Evolutionary conservation across 1,284 basidiomycete genomes (phyloP).

Genomic region (Moesziomyces aphidis): DNA sequence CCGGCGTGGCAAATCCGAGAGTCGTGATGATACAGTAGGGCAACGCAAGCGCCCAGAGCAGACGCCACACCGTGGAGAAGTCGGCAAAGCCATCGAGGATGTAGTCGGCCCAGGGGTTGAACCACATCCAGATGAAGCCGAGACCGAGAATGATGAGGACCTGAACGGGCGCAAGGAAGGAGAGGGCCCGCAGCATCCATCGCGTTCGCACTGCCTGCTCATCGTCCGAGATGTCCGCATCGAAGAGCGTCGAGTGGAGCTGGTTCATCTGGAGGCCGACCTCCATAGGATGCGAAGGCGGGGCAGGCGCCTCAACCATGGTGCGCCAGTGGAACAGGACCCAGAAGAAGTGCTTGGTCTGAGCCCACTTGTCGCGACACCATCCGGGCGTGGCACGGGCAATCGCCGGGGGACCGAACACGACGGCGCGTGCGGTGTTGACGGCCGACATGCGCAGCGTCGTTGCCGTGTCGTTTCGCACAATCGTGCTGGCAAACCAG

Average conservation of each 20-base stretch:
- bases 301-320: constrained; percentile 60
- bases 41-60: constrained; percentile 68
- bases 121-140: constrained; percentile 67
- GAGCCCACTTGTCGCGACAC: constrained; percentile 21
- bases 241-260: constrained; percentile 69
- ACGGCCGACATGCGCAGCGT: constrained; percentile 12
- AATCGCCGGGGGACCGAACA: constrained; percentile 37
- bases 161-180: constrained; percentile 67
- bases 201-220: constrained; percentile 68
- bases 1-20: constrained; percentile 64
- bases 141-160: constrained; percentile 67
- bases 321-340: constrained; percentile 67
- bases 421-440: constrained; percentile 17
- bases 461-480: constrained; percentile 32
- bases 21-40: constrained; percentile 69
- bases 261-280: constrained; percentile 69
- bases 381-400: constrained; percentile 30
- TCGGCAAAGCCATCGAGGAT: constrained; percentile 66
- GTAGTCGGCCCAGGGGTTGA: constrained; percentile 67
- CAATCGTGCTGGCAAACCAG: constrained; percentile 25
- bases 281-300: constrained; percentile 68
- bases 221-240: constrained; percentile 67
- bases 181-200: constrained; percentile 64
- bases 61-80: constrained; percentile 68
- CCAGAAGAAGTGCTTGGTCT: constrained; percentile 45